Percentiles rank a stretch among this genome's conserved stretches.
Conservation (phyloP, 371 early-diverging fungal species). For the Mortierella sp. region DNA sequence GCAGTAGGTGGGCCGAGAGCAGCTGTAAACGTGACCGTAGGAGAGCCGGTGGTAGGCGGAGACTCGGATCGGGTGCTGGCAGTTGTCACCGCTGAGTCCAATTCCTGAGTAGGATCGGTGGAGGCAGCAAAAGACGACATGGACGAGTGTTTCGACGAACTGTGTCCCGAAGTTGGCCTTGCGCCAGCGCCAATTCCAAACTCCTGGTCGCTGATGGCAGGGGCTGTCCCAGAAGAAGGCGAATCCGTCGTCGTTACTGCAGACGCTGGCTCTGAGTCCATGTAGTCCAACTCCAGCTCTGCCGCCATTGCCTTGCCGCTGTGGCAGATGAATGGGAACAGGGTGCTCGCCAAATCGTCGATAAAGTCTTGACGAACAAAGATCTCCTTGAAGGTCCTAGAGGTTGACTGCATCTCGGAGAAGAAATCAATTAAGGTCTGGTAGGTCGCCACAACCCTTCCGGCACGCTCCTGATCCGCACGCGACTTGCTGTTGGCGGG, state of each 20-base stretch:
- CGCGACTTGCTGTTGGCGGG: conserved; percentile 25
- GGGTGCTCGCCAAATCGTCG: conserved; percentile 66
- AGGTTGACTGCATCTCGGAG: conserved; percentile 66
- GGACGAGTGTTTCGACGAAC: conserved; percentile 41
- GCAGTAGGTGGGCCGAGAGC: background rate
- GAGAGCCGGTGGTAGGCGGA: conserved; percentile 17
- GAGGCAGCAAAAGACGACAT: conserved; percentile 39
- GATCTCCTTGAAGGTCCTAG: conserved; percentile 70
- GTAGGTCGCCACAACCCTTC: conserved; percentile 41
- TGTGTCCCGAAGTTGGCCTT: conserved; percentile 24
- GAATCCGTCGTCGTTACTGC: conserved; percentile 4
- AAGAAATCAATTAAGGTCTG: conserved; percentile 70
- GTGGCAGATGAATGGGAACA: conserved; percentile 70
- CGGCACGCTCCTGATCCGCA: conserved; percentile 27
- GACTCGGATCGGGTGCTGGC: conserved; percentile 33
- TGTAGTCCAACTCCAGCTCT: conserved; percentile 63
- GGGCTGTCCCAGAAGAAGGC: background rate
- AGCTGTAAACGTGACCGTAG: background rate
- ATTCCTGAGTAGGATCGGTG: conserved; percentile 22
- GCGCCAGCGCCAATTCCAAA: background rate
- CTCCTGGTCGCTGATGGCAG: conserved; percentile 13
- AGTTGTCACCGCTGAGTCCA: conserved; percentile 15
- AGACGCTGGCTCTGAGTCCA: conserved; percentile 57
- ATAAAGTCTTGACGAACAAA: conserved; percentile 70
- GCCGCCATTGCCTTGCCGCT: conserved; percentile 61